These are phyloP conservation scores for Waitea zeae DNA, from an alignment of 1,284 basidiomycete species.

Conservation along the genomic window DNA sequence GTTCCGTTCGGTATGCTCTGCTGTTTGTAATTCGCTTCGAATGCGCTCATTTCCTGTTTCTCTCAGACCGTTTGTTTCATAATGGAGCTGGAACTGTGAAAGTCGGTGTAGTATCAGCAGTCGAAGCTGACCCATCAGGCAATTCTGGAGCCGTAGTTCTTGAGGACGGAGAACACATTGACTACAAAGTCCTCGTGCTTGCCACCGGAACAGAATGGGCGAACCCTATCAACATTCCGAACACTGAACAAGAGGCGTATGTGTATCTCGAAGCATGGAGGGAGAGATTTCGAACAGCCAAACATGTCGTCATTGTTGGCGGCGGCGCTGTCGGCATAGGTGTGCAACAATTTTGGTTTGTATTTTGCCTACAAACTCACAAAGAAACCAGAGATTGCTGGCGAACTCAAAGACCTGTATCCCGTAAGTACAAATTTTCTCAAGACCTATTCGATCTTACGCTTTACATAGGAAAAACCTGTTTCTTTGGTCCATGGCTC, in stretches of 20 bases:
- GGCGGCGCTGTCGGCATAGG: conserved; percentile 47
- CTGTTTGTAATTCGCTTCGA: too few relatives aligned
- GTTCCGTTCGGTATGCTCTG: conserved; percentile 16
- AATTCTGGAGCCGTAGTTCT: conserved; percentile 28
- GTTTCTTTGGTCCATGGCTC: conserved; percentile 48
- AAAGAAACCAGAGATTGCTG: conserved; percentile 15
- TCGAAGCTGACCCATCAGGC: conserved; percentile 18
- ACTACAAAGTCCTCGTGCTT: conserved; percentile 35
- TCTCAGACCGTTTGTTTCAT: conserved; percentile 28
- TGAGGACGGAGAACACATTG: conserved; percentile 26
- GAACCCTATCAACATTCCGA: conserved; percentile 28
- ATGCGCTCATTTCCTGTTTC: conserved; percentile 10
- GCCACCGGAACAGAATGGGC: conserved; percentile 40
- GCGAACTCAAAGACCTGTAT: too few relatives aligned
- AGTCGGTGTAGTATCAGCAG: conserved; percentile 23
- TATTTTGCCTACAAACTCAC: too few relatives aligned
- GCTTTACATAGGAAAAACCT: conserved; percentile 36
- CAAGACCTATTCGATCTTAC: too few relatives aligned
- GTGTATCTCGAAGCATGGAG: conserved; percentile 24
- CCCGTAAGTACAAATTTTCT: too few relatives aligned
- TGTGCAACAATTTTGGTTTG: too few relatives aligned
- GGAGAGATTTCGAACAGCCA: conserved; percentile 24
- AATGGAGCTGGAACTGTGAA: conserved; percentile 27
- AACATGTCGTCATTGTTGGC: conserved; percentile 36
- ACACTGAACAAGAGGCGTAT: conserved; percentile 18